Evolutionary conservation across 2,329 filamentous ascomycete genomes (phyloP).

Genomic region (Incumbomyces delicatus): DNA sequence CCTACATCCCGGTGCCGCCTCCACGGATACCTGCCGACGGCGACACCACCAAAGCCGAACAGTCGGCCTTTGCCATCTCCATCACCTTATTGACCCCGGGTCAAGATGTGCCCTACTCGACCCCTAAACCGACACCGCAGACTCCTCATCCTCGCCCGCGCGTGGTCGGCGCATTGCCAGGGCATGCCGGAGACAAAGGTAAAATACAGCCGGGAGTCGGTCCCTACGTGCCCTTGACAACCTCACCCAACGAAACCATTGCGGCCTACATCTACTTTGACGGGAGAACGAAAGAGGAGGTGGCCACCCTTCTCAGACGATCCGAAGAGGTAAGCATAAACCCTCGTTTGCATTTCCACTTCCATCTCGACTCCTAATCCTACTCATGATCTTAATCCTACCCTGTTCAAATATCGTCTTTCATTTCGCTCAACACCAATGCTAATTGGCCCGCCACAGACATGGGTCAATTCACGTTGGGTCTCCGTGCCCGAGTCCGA

Average conservation of each 20-base stretch:
- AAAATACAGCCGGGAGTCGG: conserved; percentile 52
- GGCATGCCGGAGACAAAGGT: conserved; percentile 41
- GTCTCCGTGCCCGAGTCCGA: conserved; percentile 86
- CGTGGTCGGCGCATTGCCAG: conserved; percentile 63
- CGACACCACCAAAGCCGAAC: conserved; percentile 67
- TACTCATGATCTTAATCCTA: too few relatives aligned
- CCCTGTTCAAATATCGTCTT: too few relatives aligned
- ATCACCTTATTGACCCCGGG: conserved; percentile 88
- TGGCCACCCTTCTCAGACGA: conserved; percentile 80
- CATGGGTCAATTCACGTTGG: conserved; percentile 98
- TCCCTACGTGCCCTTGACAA: conserved; percentile 86
- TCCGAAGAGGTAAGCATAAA: conserved; percentile 61
- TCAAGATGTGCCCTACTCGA: conserved; percentile 83
- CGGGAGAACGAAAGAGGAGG: conserved; percentile 87
- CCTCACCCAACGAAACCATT: conserved; percentile 90
- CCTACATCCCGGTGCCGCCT: conserved; percentile 91
- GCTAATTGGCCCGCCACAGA: conserved; percentile 29
- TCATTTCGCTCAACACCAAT: too few relatives aligned
- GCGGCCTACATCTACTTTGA: conserved; percentile 99
- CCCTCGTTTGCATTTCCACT: too few relatives aligned
- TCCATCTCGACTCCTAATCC: too few relatives aligned
- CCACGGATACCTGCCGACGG: conserved; percentile 60
- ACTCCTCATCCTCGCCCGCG: conserved; percentile 75
- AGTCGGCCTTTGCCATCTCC: conserved; percentile 94
- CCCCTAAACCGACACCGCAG: conserved; percentile 65